These are phyloP conservation scores for Salix dunnii DNA, from an alignment of 345 rosid species.

Conservation along the genomic window DNA sequence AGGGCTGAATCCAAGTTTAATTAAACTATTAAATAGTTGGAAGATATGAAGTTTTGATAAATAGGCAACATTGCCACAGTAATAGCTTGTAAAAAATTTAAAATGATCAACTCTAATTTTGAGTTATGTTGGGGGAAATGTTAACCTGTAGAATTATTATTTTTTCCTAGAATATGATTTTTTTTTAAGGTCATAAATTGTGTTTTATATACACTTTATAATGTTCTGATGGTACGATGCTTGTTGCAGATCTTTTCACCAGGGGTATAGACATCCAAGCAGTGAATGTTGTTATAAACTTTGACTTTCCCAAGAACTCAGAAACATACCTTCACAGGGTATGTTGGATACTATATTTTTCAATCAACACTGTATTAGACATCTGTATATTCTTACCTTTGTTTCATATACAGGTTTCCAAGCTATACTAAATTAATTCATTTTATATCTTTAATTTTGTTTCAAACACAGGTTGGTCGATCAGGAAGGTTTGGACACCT, in stretches of 20 bases:
- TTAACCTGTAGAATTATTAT: not conserved
- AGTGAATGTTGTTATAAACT: conserved; percentile 96
- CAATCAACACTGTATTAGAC: not conserved
- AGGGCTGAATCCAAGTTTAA: not conserved
- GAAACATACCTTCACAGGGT: conserved; percentile 99
- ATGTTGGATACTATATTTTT: conserved; percentile 20
- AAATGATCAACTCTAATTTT: not conserved
- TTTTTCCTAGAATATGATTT: not conserved
- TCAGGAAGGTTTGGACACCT: conserved; percentile 99
- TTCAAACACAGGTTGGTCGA: conserved; percentile 72
- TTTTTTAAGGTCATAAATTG: not conserved
- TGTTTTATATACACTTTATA: not conserved
- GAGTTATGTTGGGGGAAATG: not conserved
- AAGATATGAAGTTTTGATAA: not conserved
- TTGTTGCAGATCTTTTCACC: conserved; percentile 80
- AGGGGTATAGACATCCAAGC: conserved; percentile 99
- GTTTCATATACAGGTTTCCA: not conserved
- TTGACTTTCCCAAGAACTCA: conserved; percentile 92
- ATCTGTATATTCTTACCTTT: not conserved
- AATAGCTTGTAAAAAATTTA: not conserved
- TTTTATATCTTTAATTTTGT: conserved; percentile 1
- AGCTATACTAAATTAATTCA: not conserved
- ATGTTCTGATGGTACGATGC: not conserved
- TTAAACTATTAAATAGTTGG: not conserved
- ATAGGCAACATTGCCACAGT: not conserved